Conservation (phyloP, 495 filamentous ascomycete species). For the Halenospora varia region DNA sequence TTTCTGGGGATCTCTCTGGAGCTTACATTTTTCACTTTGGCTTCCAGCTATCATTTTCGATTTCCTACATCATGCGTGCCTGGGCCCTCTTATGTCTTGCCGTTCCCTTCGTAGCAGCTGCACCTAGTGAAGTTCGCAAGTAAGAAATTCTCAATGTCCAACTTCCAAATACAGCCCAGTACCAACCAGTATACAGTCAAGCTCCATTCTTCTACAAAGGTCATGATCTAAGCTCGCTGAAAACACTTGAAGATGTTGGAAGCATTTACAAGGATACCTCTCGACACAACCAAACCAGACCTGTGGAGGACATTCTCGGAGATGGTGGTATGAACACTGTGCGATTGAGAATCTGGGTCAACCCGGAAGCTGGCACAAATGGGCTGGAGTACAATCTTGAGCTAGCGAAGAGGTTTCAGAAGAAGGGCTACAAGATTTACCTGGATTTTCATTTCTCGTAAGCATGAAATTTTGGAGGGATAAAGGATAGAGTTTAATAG, state of each 20-base stretch:
- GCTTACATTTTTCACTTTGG: constrained; percentile 1
- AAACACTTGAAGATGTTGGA: constrained; percentile 31
- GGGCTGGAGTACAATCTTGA: constrained; percentile 29
- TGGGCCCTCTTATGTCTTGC: background rate
- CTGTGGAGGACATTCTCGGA: constrained; percentile 35
- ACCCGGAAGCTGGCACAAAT: constrained; percentile 25
- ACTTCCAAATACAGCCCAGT: background rate
- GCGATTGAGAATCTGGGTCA: constrained; percentile 31
- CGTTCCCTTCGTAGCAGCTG: background rate
- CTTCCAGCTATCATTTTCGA: background rate
- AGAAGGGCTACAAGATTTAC: constrained; percentile 32
- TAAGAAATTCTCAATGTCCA: background rate
- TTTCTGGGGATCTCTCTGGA: background rate
- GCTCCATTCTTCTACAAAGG: constrained; percentile 34
- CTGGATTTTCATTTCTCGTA: constrained; percentile 29
- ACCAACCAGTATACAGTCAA: background rate
- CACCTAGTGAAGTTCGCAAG: background rate
- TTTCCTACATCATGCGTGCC: background rate
- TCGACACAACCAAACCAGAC: constrained; percentile 29
- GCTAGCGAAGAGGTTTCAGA: constrained; percentile 30
- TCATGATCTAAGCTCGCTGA: constrained; percentile 34
- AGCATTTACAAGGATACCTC: constrained; percentile 33
- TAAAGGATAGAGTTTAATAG: background rate
- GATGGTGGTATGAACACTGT: constrained; percentile 40
- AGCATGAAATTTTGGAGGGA: background rate